Evolutionary conservation across 2,329 filamentous ascomycete genomes (phyloP).

Genomic region (Colletotrichum godetiae): DNA sequence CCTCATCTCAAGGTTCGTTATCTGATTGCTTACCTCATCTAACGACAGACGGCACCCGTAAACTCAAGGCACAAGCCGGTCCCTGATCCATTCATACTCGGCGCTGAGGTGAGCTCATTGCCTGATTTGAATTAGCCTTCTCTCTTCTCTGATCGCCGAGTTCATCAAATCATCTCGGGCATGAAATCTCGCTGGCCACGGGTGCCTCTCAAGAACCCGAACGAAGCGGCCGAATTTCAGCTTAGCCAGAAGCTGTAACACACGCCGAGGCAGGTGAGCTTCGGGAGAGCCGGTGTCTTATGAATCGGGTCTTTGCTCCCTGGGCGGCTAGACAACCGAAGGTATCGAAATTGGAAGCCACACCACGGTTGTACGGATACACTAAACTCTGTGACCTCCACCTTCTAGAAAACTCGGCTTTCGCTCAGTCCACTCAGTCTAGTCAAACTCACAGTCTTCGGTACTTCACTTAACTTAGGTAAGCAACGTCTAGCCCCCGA

Average conservation of each 20-base stretch:
- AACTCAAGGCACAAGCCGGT: not conserved
- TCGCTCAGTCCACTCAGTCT: not conserved
- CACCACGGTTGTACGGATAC: not conserved
- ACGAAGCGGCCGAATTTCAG: not conserved
- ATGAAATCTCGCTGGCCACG: not conserved
- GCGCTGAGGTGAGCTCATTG: not conserved
- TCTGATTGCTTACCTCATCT: not conserved
- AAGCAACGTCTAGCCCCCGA: constrained; percentile 14
- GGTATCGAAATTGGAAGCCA: not conserved
- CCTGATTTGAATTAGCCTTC: not conserved
- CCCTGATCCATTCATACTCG: not conserved
- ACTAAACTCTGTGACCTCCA: not conserved
- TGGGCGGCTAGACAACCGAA: not conserved
- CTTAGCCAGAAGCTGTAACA: not conserved
- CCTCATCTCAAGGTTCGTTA: not conserved
- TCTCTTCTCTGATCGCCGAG: not conserved
- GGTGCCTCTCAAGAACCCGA: not conserved
- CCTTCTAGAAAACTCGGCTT: not conserved
- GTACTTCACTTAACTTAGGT: not conserved
- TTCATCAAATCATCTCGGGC: not conserved
- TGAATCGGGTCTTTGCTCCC: not conserved
- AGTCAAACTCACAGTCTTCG: not conserved
- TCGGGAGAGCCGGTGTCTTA: not conserved
- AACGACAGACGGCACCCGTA: not conserved
- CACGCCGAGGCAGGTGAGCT: not conserved